Percentiles rank a stretch among this genome's conserved stretches.
phyloP scores from a whole-genome alignment of 2,329 filamentous ascomycete genomes.

The Reticulascus tulasneorum region DNA sequence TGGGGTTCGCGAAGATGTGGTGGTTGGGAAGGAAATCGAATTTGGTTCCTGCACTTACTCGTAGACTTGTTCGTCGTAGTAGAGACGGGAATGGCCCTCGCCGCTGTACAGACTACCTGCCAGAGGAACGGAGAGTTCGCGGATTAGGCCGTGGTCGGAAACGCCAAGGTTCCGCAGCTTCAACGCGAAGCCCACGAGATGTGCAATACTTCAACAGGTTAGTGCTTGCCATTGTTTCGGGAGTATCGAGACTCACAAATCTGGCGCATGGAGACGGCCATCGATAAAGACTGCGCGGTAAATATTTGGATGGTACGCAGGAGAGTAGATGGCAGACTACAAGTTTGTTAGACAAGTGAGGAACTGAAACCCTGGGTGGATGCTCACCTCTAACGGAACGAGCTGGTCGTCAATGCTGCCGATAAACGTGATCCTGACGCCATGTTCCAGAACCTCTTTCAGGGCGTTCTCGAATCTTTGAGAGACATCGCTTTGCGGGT shows the following conservation, averaged over 20 bases:
- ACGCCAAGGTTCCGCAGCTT: slow-evolving; percentile 92
- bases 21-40: slow-evolving; percentile 19
- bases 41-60: too few relatives aligned
- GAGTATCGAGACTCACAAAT: slow-evolving; percentile 59
- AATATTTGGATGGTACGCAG: slow-evolving; percentile 85
- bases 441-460: slow-evolving; percentile 69
- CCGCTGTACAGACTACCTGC: slow-evolving; percentile 89
- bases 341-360: slow-evolving; percentile 15
- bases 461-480: slow-evolving; percentile 75
- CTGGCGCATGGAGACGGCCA: slow-evolving; percentile 83
- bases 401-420: slow-evolving; percentile 97
- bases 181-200: slow-evolving; percentile 87
- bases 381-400: slow-evolving; percentile 75
- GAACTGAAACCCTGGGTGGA: not conserved
- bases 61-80: slow-evolving; percentile 86
- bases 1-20: slow-evolving; percentile 7
- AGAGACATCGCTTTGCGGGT: slow-evolving; percentile 76
- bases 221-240: not conserved
- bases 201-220: slow-evolving; percentile 57
- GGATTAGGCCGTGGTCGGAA: slow-evolving; percentile 87
- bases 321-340: slow-evolving; percentile 81
- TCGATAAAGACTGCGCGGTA: slow-evolving; percentile 96
- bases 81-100: slow-evolving; percentile 89
- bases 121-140: slow-evolving; percentile 81
- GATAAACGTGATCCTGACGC: slow-evolving; percentile 79